Evolutionary conservation across 257 asterid genomes (phyloP), one percentile per base, ranked within the genome.

Genomic region (Nicotiana noctiflora): DNA sequence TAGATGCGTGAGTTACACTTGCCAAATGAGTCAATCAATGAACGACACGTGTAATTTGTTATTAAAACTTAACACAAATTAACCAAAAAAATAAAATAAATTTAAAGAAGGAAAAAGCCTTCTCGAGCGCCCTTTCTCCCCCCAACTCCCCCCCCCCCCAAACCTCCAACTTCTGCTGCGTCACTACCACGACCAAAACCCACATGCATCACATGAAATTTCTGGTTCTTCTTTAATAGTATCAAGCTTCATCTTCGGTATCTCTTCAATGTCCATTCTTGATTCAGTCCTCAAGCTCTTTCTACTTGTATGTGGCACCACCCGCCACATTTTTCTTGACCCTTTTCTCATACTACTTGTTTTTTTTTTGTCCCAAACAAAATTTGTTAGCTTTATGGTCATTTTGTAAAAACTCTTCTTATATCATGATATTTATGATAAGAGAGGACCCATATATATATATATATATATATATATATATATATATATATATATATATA

Each of bases 231-330:
- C 97, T 76, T 77, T 66, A 84, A 92, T 90, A 3, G 91, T 89
- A n/a, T 84, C 94, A 6, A 92, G 94, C 89, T 92, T 93, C 96
- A 89, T 90, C 86, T 90, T 93, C 2, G 90, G 83, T 80, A 92
- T 87, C 9, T 93, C 96, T 46, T 90, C 90, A 9, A 90, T 83
- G 51, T 86, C 91, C 93, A 92, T 86, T 66, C 89, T 78, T 21
- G 90, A 82, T 13, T 92, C 91, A 1, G 83, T 76, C 37, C 84
- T 85, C 88, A 57, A 31, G 82, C 75, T 88, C 83, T 84, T 90
- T 79, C 37, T 72, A 80, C 85, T 88, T 77, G 80, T 79, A 79
- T 88, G 76, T 18, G 82, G 67, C 76, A 81, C 86, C 75, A 65
- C 82, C 90, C 90, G 85, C 92, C 91, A 84, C 95, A 90, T 87